Evolutionary conservation across 2,329 filamentous ascomycete species (phyloP).

Genomic region (Zasmidium citrigriseum): DNA sequence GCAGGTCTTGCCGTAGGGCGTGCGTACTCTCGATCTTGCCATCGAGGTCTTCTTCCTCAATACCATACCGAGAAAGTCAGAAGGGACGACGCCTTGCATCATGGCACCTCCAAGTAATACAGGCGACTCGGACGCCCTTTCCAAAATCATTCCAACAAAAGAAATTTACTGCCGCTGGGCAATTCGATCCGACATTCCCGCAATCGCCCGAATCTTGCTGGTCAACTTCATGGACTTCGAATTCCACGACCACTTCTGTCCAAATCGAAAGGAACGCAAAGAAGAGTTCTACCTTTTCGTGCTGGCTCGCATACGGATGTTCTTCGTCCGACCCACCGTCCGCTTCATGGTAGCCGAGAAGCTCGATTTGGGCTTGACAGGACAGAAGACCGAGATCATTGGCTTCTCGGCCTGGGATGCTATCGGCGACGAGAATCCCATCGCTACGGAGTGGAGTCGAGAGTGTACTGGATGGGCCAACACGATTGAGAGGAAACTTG

Average conservation of each 20-base stretch:
- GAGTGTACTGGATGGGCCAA: slow-evolving; percentile 5
- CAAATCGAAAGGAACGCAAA: slow-evolving; percentile 6
- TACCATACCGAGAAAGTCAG: too few species aligned
- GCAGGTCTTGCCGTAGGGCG: too few species aligned
- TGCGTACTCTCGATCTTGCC: too few species aligned
- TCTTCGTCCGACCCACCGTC: slow-evolving; percentile 18
- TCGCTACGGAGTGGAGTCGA: slow-evolving; percentile 14
- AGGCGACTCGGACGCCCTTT: background rate
- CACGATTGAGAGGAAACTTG: slow-evolving; percentile 10
- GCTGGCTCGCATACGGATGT: slow-evolving; percentile 16
- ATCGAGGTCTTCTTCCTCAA: too few species aligned
- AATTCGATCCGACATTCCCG: slow-evolving; percentile 17
- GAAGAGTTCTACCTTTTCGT: slow-evolving; percentile 21
- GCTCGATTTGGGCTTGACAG: background rate
- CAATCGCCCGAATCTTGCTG: slow-evolving; percentile 10
- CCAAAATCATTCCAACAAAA: background rate
- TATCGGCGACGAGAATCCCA: slow-evolving; percentile 14
- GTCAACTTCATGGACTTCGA: slow-evolving; percentile 9
- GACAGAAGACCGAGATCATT: slow-evolving; percentile 13
- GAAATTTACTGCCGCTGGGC: slow-evolving; percentile 21
- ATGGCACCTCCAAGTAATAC: background rate
- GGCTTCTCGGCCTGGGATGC: slow-evolving; percentile 23
- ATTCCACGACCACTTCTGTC: slow-evolving; percentile 22
- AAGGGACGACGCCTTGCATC: too few species aligned
- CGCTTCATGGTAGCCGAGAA: slow-evolving; percentile 24